These are phyloP conservation scores for Colletotrichum eremochloae DNA, from an alignment of 2,329 filamentous ascomycete genomes.

Conservation along the genomic window DNA sequence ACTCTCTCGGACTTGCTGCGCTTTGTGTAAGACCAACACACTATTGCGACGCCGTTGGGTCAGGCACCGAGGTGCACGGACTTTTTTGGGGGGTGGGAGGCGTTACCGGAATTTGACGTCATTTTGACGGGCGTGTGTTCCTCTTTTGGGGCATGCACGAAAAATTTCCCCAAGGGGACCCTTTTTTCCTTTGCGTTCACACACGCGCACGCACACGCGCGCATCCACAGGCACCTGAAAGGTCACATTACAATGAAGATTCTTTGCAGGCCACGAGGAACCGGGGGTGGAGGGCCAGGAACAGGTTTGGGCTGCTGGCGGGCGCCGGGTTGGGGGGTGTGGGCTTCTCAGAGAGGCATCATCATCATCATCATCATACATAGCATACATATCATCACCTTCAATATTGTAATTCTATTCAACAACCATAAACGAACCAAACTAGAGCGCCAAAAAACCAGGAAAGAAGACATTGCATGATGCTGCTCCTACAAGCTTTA, in stretches of 20 bases:
- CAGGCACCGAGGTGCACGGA: conserved; percentile 11
- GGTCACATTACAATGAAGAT: background rate
- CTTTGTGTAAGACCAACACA: background rate
- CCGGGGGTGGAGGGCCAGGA: background rate
- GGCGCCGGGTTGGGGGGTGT: background rate
- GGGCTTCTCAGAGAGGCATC: background rate
- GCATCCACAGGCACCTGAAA: conserved; percentile 32
- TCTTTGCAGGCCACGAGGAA: conserved; percentile 5
- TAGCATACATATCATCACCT: conserved; percentile 13
- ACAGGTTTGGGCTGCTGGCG: conserved; percentile 10
- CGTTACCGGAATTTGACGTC: conserved; percentile 8
- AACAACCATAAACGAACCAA: background rate
- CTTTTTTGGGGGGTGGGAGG: background rate
- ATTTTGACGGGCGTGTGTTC: background rate
- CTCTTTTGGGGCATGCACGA: conserved; percentile 6
- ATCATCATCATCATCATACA: background rate
- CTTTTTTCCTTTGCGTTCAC: background rate
- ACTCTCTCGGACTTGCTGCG: background rate
- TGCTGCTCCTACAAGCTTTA: background rate
- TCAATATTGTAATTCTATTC: conserved; percentile 41
- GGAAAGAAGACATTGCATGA: background rate
- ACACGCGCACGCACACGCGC: conserved; percentile 4
- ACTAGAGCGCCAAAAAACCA: background rate
- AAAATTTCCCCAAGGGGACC: background rate
- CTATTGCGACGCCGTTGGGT: background rate